Evolutionary conservation across 2,329 filamentous ascomycete genomes (phyloP).

Genomic region (Beauveria scarabaeidicola): DNA sequence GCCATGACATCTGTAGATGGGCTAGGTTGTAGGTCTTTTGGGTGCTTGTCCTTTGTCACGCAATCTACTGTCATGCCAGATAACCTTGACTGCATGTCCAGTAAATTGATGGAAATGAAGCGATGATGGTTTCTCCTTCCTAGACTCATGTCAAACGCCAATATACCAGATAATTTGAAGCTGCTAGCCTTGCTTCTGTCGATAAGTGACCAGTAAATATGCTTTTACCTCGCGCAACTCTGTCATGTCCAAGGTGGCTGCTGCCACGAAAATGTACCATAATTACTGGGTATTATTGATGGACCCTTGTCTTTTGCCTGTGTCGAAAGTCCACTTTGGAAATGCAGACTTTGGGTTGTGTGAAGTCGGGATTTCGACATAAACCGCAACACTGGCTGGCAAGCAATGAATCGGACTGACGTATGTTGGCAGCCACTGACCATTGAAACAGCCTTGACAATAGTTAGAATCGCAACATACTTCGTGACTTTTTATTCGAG

Average conservation of each 20-base stretch:
- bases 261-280: background rate
- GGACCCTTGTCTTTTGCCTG: background rate
- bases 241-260: background rate
- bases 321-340: background rate
- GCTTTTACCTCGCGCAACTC: background rate
- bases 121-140: background rate
- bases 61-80: background rate
- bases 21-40: background rate
- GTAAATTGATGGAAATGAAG: background rate
- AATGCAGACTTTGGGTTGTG: background rate
- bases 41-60: background rate
- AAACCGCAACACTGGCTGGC: background rate
- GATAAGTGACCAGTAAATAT: background rate
- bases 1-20: background rate
- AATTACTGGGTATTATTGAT: background rate
- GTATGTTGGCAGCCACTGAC: too few relatives aligned
- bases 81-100: background rate
- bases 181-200: background rate
- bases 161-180: background rate
- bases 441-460: background rate
- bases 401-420: background rate
- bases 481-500: too few relatives aligned
- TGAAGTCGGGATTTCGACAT: background rate
- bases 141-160: background rate
- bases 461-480: too few relatives aligned